A percentile compares a stretch with the other conserved stretches of the same genome.
These are phyloP conservation scores for Globisporangium emineosum DNA, from an alignment of 352 stramenopile genomes.

Conservation along the genomic window DNA sequence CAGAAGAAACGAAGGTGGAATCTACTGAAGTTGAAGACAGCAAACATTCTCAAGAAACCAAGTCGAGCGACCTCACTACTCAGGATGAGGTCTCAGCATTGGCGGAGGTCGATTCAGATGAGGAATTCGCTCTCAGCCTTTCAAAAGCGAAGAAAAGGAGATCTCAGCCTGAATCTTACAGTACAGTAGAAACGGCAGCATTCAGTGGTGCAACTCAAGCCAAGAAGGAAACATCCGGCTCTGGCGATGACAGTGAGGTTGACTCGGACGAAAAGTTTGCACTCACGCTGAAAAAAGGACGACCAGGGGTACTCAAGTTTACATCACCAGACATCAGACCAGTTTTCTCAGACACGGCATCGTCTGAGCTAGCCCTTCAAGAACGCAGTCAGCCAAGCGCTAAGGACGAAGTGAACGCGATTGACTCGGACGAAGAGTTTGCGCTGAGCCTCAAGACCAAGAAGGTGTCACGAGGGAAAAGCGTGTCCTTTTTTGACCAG, in stretches of 20 bases:
- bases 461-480: constrained; percentile 1
- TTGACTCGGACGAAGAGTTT: constrained; percentile 15
- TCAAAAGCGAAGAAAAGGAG: constrained; percentile 4
- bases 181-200: not conserved
- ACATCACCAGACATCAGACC: not conserved
- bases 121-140: constrained; percentile 44
- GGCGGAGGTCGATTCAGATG: constrained; percentile 26
- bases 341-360: too few relatives aligned
- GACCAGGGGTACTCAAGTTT: not conserved
- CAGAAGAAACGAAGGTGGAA: not conserved
- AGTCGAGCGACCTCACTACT: not conserved
- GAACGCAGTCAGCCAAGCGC: not conserved
- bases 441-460: not conserved
- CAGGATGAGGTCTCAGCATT: not conserved
- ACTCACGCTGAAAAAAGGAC: constrained; percentile 4
- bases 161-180: not conserved
- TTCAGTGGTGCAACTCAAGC: not conserved
- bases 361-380: not conserved
- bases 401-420: not conserved
- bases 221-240: not conserved
- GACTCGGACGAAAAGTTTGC: constrained; percentile 12
- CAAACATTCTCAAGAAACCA: not conserved
- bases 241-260: not conserved
- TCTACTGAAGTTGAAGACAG: not conserved
- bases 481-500: constrained; percentile 11